Base-by-base conservation (phyloP, 371 early-diverging fungal genomes). In the Rhizopus arrhizus region DNA sequence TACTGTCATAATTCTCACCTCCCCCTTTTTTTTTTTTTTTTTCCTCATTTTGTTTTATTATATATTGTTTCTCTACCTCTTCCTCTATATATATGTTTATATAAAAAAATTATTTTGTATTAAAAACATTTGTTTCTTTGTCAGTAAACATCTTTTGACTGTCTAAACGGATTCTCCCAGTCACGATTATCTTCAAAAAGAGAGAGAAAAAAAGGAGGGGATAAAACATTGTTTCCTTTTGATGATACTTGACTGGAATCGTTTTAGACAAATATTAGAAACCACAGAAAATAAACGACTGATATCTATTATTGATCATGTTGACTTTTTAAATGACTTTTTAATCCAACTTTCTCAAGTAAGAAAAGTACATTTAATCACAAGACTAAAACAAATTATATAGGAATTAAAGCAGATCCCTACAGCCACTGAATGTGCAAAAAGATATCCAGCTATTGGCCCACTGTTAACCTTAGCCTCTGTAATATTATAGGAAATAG, bases 181-280 rank as follows among this genome's bases (percentile, higher is more conserved):
- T 36, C 11, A 36, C 36, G 6, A 6, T 36, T 36, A 36, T 36
- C 11, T 36, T 36, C 2, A 36, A 11, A 9, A 6, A 36, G 9
- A 36, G 36, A 36, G 11, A 36, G 11, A 36, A n/a, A n/a, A n/a
- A n/a, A n/a, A n/a, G n/a, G n/a, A n/a, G n/a, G n/a, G n/a, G n/a
- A 36, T 9, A 36, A 36, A 36, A 2, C 11, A 9, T 36, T 2
- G 6, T 6, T 54, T 54, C 5, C 29, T 32, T 16, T 49, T 51
- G 49, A 70, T 48, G 55, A 7, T 42, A 51, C 51, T 58, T 22
- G 48, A 61, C 53, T 66, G 56, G 64, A 42, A 54, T 28, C 48
- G 38, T 8, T 56, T 66, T 53, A 45, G 59, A 53, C 8, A 50
- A 32, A 47, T 66, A 46, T 13, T 58, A 7, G 33, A 46, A 32